Evolutionary conservation across 2,329 filamentous ascomycete genomes (phyloP).

Genomic region (Sclerotiophoma versabilis): DNA sequence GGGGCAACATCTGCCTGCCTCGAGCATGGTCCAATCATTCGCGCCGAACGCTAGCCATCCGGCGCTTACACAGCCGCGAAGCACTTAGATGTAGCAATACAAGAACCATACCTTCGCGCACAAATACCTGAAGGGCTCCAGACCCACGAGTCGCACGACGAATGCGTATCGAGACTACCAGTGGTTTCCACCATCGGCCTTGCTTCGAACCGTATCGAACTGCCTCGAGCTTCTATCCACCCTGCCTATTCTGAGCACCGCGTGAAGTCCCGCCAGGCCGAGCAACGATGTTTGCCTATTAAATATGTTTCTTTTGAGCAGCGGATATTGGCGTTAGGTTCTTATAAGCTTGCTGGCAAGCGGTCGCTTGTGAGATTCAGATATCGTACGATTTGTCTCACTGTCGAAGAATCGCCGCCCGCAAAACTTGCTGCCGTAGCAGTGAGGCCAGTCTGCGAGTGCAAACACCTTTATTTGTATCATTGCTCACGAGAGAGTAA

Average conservation of each 20-base stretch:
- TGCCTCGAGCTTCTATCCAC: conserved; percentile 22
- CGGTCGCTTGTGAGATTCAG: not conserved
- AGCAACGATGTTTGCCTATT: not conserved
- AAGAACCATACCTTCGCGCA: conserved; percentile 32
- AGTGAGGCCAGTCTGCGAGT: not conserved
- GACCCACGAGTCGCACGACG: conserved; percentile 22
- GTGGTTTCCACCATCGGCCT: conserved; percentile 17
- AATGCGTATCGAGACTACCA: conserved; percentile 19
- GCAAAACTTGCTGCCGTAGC: not conserved
- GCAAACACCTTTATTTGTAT: not conserved
- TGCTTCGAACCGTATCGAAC: conserved; percentile 13
- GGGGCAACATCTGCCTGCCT: conserved; percentile 13
- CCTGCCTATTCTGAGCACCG: conserved; percentile 8
- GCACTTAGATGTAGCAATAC: conserved; percentile 38
- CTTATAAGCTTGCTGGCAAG: not conserved
- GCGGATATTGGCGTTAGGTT: not conserved
- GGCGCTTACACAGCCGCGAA: conserved; percentile 36
- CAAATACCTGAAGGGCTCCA: not conserved
- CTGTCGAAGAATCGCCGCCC: not conserved
- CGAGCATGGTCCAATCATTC: conserved; percentile 21
- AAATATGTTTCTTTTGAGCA: not conserved
- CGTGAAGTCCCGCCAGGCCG: conserved; percentile 12
- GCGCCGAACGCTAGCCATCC: conserved; percentile 22
- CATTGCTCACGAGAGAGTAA: not conserved
- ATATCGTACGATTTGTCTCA: not conserved